phyloP scores from a whole-genome alignment of 2,329 filamentous ascomycete genomes.

The Echinosphaeria canescens region DNA sequence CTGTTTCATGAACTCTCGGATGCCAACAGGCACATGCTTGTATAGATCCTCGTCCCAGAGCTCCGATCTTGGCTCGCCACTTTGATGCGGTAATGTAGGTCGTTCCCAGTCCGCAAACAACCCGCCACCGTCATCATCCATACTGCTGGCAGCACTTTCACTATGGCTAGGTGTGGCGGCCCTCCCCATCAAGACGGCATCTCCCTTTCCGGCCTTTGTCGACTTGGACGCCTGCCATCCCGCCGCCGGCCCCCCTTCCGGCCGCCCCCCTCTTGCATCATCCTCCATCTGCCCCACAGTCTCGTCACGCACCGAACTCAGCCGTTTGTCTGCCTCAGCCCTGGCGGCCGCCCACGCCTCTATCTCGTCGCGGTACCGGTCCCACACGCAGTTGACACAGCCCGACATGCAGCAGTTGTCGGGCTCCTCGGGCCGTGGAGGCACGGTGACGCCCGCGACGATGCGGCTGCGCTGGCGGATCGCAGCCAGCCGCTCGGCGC shows the following conservation, averaged over 20 bases:
- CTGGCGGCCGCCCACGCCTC: constrained; percentile 63
- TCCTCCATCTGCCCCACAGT: no score
- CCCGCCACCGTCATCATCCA: constrained; percentile 66
- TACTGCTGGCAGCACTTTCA: constrained; percentile 23
- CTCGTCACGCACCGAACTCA: no score
- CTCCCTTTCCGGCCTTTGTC: no score
- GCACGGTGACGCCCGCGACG: constrained; percentile 63
- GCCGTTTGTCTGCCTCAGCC: constrained; percentile 34
- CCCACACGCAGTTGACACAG: constrained; percentile 96
- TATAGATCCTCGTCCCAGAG: constrained; percentile 49
- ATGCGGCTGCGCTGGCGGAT: constrained; percentile 35
- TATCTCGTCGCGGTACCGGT: constrained; percentile 74
- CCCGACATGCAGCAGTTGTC: constrained; percentile 99
- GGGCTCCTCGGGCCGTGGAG: constrained; percentile 68
- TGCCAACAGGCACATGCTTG: constrained; percentile 68
- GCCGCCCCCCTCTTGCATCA: no score
- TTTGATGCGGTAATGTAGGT: constrained; percentile 9
- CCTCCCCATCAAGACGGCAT: constrained; percentile 1
- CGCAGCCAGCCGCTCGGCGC: constrained; percentile 34
- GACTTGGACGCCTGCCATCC: constrained; percentile 5
- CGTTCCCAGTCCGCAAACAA: constrained; percentile 44
- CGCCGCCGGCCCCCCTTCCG: no score
- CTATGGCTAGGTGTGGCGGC: constrained; percentile 6
- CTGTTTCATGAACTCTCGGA: constrained; percentile 91
- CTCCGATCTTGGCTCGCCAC: constrained; percentile 27